Evolutionary conservation across 2,329 filamentous ascomycete genomes (phyloP), one percentile per base, ranked within the genome.

Genomic region (Harringtonia aguacate): DNA sequence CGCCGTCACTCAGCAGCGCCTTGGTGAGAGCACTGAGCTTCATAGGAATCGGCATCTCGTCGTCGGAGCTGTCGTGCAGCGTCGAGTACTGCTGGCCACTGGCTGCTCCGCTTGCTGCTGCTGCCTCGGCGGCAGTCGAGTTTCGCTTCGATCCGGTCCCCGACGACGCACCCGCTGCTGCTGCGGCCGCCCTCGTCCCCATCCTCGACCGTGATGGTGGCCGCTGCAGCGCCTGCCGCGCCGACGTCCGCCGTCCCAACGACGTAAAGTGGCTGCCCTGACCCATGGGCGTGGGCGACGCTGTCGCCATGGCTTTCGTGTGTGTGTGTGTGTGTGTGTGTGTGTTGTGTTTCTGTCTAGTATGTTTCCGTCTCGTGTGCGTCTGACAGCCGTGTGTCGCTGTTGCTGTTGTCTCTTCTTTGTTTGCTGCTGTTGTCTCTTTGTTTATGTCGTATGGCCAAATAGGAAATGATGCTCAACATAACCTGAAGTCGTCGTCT

Each of bases 21-120:
- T 92, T 90, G 39, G 90, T 94, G 52, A 92, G 77, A 55, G 89
- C 88, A 60, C 88, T 95, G 59, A 95, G 84, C 66, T 92, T 94
- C 77, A 92, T 87, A 55, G 88, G 88, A 53, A 86, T 83, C 15
- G 85, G 84, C 24, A 94, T 86, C 63, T 95, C 90, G 56, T 95
- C 90, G 63, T 95, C 90, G 21, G 89, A 95, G 68, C 86, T 95
- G 58, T 95, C 89, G 54, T 86, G 81, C 52, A 81, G 61, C 1
- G 68, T 56, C n/a, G 60, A 64, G 50, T 65, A 71, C 28, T 22
- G 30, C 24, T 14, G 20, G 24, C 10, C 10, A 7, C 24, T 27
- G 24, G 7, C 7, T 27, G 24, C 7, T 27, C n/a, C n/a, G 24
- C 7, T 10, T 10, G 24, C 24, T 27, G 24, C 24, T 27, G 24